Evolutionary conservation across 345 rosid genomes (phyloP).

Genomic region (Bruguiera sexangula): DNA sequence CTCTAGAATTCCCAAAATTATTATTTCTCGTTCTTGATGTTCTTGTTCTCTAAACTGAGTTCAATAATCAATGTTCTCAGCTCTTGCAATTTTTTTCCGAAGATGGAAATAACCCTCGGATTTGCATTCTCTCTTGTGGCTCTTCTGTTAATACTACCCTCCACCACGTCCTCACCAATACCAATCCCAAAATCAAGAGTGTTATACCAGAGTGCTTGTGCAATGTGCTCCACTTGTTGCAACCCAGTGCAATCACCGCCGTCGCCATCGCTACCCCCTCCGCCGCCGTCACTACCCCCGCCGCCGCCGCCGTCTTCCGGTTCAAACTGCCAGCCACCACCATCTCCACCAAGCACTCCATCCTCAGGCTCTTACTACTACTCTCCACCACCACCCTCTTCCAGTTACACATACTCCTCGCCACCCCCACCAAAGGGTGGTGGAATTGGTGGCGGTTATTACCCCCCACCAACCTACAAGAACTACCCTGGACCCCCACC

Average conservation of each 20-base stretch:
- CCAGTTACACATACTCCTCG: conserved; percentile 42
- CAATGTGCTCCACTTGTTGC: conserved; percentile 81
- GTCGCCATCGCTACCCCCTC: conserved; percentile 28
- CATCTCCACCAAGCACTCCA: conserved; percentile 48
- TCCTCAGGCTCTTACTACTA: conserved; percentile 41
- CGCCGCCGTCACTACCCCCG: conserved; percentile 26
- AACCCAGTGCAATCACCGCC: conserved; percentile 38
- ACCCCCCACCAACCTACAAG: conserved; percentile 52
- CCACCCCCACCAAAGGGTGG: conserved; percentile 51
- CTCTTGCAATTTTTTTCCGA: background rate
- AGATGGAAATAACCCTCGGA: conserved; percentile 32
- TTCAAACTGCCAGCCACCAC: conserved; percentile 60
- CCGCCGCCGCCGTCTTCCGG: conserved; percentile 44
- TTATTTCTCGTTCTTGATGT: background rate
- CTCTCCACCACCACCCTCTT: conserved; percentile 68
- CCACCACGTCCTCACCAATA: conserved; percentile 13
- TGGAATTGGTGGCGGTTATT: conserved; percentile 44
- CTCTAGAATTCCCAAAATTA: background rate
- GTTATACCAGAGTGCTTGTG: conserved; percentile 56
- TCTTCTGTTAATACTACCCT: conserved; percentile 18
- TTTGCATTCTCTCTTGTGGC: conserved; percentile 17
- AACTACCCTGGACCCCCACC: conserved; percentile 68
- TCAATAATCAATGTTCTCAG: background rate
- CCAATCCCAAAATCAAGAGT: conserved; percentile 16
- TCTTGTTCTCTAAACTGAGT: background rate